Base-by-base conservation (phyloP, 768 basidiomycete species). In the Dentipellis sp. region DNA sequence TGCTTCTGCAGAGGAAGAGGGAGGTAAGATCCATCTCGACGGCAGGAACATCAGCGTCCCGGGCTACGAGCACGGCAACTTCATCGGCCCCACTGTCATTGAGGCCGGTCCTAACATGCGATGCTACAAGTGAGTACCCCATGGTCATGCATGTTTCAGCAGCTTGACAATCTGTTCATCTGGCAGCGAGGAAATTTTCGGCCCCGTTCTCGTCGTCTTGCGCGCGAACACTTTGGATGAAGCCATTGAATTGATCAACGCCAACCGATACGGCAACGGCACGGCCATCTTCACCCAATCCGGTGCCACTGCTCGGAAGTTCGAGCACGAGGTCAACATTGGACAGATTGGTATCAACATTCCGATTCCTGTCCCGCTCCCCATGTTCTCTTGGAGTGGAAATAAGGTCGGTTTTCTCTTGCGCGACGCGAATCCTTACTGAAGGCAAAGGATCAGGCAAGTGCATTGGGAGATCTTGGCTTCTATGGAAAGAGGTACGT, bases 371-470 rank as follows among this genome's bases (percentile, higher is more conserved):
- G 95, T 99, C 5, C 95, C 95, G 47, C 72, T 88, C 55, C 88
- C 88, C 14, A 94, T 97, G 90, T 97, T 97, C 74, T 82, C 91
- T 29, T 95, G 92, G 92, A 92, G 89, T 63, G 95, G 97, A 23
- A 95, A 94, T 74, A 95, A 94, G 77, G 80, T 77, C 50, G 55
- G 60, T 50, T 34, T 19, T 35, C 56, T 57, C 49, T 10, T 53
- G 2, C 29, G 38, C 12, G n/a, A 29, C 6, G 29, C 29, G 6
- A 29, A 29, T 6, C 3, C 45, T 14, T 17, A 17, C 6, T 11
- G 10, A 38, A 37, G 14, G 14, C 2, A 4, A 11, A 21, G 14
- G 52, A 53, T 50, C 45, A 82, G 81, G 84, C 75, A 40, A 91
- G 88, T 64, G 82, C 82, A 63, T 71, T 94, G 55, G 93, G 93